Evolutionary conservation across 148 eudicot species (phyloP).

Genomic region (Euryodendron excelsum): DNA sequence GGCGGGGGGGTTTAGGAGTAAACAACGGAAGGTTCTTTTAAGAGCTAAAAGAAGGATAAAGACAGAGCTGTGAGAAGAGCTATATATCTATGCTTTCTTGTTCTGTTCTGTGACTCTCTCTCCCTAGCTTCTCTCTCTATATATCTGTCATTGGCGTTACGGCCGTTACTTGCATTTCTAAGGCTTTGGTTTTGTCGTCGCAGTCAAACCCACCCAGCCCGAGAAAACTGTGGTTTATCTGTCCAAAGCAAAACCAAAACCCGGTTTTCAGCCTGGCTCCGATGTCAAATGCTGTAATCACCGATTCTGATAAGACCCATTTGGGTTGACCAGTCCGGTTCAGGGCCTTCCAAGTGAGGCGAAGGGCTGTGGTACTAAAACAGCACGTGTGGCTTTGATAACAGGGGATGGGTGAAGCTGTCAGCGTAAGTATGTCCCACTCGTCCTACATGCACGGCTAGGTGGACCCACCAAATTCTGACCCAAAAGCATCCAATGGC

Average conservation of each 20-base stretch:
- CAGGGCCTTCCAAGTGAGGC: neutral
- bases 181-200: slow-evolving; percentile 28
- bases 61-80: slow-evolving; percentile 4
- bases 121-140: neutral
- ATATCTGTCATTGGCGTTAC: neutral
- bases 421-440: neutral
- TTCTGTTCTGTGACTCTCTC: neutral
- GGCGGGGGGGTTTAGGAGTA: slow-evolving; percentile 19
- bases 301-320: neutral
- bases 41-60: neutral
- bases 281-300: too few relatives aligned
- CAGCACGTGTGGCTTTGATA: neutral
- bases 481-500: too few relatives aligned
- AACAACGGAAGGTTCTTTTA: slow-evolving; percentile 30
- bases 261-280: slow-evolving; percentile 5
- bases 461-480: too few relatives aligned
- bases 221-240: slow-evolving; percentile 19
- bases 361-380: too few relatives aligned
- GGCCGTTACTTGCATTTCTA: slow-evolving; percentile 24
- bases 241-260: slow-evolving; percentile 14
- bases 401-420: neutral
- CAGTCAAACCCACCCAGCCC: slow-evolving; percentile 23
- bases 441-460: neutral
- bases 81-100: neutral
- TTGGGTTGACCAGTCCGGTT: neutral